Percentiles rank a stretch among this genome's conserved stretches.
Conservation (phyloP, 1,284 basidiomycete species). For the Dichomitus squalens region DNA sequence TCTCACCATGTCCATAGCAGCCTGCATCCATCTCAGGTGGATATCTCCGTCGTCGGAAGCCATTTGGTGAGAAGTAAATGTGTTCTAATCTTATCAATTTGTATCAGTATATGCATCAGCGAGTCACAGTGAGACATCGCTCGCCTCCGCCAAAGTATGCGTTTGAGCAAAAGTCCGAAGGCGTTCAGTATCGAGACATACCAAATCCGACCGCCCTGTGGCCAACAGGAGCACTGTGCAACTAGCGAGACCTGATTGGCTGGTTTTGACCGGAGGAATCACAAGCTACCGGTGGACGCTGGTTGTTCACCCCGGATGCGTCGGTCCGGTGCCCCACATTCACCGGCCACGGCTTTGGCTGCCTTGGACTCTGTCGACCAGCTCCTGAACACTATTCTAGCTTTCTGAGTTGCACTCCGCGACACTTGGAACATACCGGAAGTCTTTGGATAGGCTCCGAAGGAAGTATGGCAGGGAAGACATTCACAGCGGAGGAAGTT, state of each 20-base stretch:
- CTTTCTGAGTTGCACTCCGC: not conserved
- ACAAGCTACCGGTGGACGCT: not conserved
- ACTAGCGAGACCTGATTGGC: not conserved
- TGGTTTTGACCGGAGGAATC: not conserved
- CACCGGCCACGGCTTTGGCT: not conserved
- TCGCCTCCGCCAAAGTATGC: too few relatives aligned
- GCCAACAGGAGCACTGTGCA: too few relatives aligned
- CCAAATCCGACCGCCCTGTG: not conserved
- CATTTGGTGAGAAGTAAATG: not conserved
- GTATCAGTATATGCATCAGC: too few relatives aligned
- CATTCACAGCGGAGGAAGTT: constrained; percentile 48
- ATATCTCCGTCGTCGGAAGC: not conserved
- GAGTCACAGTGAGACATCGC: too few relatives aligned
- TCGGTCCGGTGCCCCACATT: too few relatives aligned
- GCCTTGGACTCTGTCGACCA: not conserved
- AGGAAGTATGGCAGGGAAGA: constrained; percentile 13
- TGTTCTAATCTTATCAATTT: too few relatives aligned
- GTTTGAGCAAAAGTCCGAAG: too few relatives aligned
- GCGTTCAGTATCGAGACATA: not conserved
- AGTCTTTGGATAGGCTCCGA: too few relatives aligned
- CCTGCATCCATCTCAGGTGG: constrained; percentile 28
- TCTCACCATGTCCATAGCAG: constrained; percentile 24
- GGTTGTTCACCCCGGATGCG: not conserved
- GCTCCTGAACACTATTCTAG: too few relatives aligned
- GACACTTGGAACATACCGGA: not conserved